Evolutionary conservation across 1,284 basidiomycete species (phyloP).

Genomic region (Ceratobasidium sp.): DNA sequence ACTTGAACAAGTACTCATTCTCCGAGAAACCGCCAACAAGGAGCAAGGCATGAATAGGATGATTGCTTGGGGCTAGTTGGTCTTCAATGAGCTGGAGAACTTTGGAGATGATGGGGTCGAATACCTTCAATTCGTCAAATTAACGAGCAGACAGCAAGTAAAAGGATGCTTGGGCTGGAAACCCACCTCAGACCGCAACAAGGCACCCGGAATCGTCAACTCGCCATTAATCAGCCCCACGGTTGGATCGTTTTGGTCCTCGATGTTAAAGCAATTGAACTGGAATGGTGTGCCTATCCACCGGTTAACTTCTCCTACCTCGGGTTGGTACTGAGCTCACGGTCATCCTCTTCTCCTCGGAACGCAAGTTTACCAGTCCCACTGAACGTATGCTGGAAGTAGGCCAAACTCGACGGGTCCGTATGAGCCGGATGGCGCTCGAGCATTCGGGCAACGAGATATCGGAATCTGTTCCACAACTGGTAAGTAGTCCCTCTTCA

Average conservation of each 20-base stretch:
- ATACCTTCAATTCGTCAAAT: conserved; percentile 49
- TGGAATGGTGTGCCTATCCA: conserved; percentile 75
- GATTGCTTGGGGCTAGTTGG: conserved; percentile 67
- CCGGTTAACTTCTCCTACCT: not conserved
- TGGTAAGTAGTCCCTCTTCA: too few relatives aligned
- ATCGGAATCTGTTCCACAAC: conserved; percentile 65
- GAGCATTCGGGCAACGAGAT: conserved; percentile 71
- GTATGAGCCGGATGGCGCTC: conserved; percentile 79
- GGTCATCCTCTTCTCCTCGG: conserved; percentile 72
- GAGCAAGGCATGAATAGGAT: conserved; percentile 73
- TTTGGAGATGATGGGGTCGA: conserved; percentile 77
- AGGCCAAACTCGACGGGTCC: conserved; percentile 74
- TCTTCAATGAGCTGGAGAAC: conserved; percentile 76
- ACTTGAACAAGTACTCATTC: conserved; percentile 76
- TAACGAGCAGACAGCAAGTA: not conserved
- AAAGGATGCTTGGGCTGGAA: too few relatives aligned
- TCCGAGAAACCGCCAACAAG: conserved; percentile 86
- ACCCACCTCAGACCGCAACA: conserved; percentile 67
- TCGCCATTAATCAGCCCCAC: conserved; percentile 81
- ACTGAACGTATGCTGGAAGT: conserved; percentile 84
- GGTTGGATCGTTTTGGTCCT: conserved; percentile 46
- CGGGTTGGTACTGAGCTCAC: conserved; percentile 55
- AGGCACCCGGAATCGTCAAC: conserved; percentile 74
- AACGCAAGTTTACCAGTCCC: conserved; percentile 82
- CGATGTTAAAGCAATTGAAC: conserved; percentile 55